Evolutionary conservation across 805 yeast genomes (phyloP).

Genomic region (Saccharomycopsis schoenii): DNA sequence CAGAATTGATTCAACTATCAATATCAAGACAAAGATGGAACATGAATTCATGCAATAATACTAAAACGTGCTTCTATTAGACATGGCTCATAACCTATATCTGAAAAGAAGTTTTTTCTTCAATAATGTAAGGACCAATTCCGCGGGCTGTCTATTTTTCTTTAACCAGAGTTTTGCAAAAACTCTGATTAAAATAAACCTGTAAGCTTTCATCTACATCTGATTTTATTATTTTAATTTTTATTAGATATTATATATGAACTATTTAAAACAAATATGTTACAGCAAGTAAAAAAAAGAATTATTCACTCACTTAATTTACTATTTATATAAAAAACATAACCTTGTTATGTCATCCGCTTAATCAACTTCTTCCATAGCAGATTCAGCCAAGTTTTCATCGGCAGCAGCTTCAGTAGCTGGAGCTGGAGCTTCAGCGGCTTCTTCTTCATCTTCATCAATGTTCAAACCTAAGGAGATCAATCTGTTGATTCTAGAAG

Average conservation of each 20-base stretch:
- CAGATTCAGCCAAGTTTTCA: conserved; percentile 78
- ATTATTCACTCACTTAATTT: background rate
- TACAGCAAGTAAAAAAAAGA: background rate
- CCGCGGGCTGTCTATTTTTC: no score
- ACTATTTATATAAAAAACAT: background rate
- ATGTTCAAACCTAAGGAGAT: conserved; percentile 97
- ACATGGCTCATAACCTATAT: no score
- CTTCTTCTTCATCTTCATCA: conserved; percentile 71
- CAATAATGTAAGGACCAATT: no score
- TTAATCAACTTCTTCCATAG: conserved; percentile 99
- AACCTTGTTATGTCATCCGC: background rate
- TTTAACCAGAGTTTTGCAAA: no score
- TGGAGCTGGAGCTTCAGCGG: conserved; percentile 33
- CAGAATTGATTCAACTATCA: no score
- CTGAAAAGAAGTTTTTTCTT: no score
- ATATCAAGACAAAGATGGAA: no score
- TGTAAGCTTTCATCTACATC: no score
- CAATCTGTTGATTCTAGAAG: conserved; percentile 95
- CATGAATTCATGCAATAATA: no score
- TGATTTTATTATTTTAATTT: background rate
- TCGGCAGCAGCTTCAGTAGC: conserved; percentile 28
- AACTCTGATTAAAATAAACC: no score
- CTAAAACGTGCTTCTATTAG: no score
- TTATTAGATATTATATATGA: background rate
- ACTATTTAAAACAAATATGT: background rate